Conservation (phyloP, 176 grass and related monocot genomes). For the Aechmea fasciata region DNA sequence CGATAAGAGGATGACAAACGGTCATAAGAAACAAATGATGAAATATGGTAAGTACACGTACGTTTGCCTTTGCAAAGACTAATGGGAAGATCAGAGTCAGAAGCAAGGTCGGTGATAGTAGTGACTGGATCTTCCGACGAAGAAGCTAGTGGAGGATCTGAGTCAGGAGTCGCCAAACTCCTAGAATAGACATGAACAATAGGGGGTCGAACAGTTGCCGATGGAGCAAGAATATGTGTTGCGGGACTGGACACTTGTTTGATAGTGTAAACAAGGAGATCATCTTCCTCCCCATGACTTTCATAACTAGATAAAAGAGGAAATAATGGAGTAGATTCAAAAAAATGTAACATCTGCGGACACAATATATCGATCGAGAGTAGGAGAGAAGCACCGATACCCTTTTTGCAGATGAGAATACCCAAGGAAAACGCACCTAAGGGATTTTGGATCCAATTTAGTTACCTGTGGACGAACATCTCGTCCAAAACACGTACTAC, state of each 20-base stretch:
- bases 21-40: not conserved
- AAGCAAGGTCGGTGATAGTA: too few relatives aligned
- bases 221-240: not conserved
- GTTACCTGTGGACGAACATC: not conserved
- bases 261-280: not conserved
- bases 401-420: not conserved
- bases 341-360: conserved; percentile 1
- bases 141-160: not conserved
- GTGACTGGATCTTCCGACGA: not conserved
- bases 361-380: not conserved
- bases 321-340: not conserved
- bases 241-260: not conserved
- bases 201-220: not conserved
- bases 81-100: conserved; percentile 1
- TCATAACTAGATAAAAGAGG: too few relatives aligned
- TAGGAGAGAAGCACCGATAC: not conserved
- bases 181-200: not conserved
- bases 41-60: not conserved
- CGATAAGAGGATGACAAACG: not conserved
- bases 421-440: conserved; percentile 7
- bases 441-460: not conserved
- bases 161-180: not conserved
- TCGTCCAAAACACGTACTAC: not conserved
- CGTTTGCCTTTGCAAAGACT: not conserved
- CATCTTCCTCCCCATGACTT: not conserved